Percentiles rank a stretch among this genome's conserved stretches.
These are phyloP conservation scores for Trichoderma reesei DNA, from an alignment of 495 filamentous ascomycete genomes.

Conservation along the genomic window DNA sequence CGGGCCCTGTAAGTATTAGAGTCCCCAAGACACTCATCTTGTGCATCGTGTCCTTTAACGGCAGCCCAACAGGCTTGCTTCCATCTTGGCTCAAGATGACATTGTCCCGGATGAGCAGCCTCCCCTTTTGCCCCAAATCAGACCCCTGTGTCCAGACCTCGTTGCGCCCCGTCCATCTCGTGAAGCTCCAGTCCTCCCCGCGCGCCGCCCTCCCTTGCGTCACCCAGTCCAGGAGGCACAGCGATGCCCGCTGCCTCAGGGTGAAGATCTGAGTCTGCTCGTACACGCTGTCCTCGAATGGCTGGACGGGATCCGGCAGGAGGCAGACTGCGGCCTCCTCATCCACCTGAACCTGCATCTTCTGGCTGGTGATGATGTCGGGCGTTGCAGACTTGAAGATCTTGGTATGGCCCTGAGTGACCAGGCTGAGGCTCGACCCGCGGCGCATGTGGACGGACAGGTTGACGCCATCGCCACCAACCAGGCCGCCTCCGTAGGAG, in stretches of 20 bases:
- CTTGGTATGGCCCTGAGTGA: slow-evolving; percentile 93
- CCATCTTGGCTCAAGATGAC: slow-evolving; percentile 57
- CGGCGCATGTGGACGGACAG: slow-evolving; percentile 57
- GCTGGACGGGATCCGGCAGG: slow-evolving; percentile 90
- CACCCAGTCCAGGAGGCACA: slow-evolving; percentile 90
- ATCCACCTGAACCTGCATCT: slow-evolving; percentile 51
- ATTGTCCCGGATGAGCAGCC: slow-evolving; percentile 72
- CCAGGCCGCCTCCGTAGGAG: slow-evolving; percentile 88
- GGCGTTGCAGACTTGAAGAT: slow-evolving; percentile 67
- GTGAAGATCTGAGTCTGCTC: slow-evolving; percentile 71
- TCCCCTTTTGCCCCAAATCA: slow-evolving; percentile 26
- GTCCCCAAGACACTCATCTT: slow-evolving; percentile 66
- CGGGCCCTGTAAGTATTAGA: slow-evolving; percentile 65
- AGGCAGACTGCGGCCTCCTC: slow-evolving; percentile 65
- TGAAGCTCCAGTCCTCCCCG: slow-evolving; percentile 84
- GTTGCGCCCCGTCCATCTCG: slow-evolving; percentile 68
- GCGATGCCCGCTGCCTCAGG: slow-evolving; percentile 45
- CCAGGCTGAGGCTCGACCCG: slow-evolving; percentile 62
- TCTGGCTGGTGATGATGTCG: slow-evolving; percentile 56
- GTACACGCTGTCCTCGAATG: slow-evolving; percentile 71
- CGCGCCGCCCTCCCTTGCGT: slow-evolving; percentile 74
- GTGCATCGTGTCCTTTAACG: slow-evolving; percentile 51
- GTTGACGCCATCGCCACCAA: slow-evolving; percentile 72
- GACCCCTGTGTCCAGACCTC: slow-evolving; percentile 58
- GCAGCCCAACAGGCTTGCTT: slow-evolving; percentile 23